Evolutionary conservation across 345 rosid genomes (phyloP), one percentile per base, ranked within the genome.

Genomic region (Bretschneidera sinensis): DNA sequence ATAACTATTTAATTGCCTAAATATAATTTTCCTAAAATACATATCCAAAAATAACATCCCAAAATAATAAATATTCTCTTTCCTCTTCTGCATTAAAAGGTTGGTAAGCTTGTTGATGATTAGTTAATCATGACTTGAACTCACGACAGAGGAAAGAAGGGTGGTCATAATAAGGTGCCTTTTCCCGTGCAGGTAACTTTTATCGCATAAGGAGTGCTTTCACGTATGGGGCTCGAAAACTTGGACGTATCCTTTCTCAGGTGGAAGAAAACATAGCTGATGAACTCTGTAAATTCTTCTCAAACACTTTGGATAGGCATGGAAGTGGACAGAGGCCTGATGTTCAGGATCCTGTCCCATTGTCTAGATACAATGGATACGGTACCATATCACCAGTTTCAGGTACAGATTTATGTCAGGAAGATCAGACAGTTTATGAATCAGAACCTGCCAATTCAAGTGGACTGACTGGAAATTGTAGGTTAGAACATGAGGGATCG

Each of bases 201-300:
- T 85, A 74, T 64, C 84, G 98, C 14, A 89, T 92, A 67, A 78
- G 86, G 76, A 84, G 88, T 74, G 98, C 98, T 51, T 92, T 92
- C 74, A 83, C 77, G 54, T 85, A 84, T 77, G 97, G 98, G 54
- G 94, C 88, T 54, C 88, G 85, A 45, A 92, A 89, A 70, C 97
- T 92, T 65, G 89, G 85, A 24, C 68, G 22, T 45, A 79, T 92
- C 55, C 71, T 89, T 58, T 81, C 76, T 59, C 79, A 74, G 65
- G 76, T 82, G 56, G 83, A 75, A 60, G 86, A 78, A 73, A 70
- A 69, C 69, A 59, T 85, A 62, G 70, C 73, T 31, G 55, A 68
- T 59, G 88, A 83, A 71, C 90, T 92, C 57, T 57, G 61, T 47
- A 88, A 83, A 63, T 87, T 89, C 66, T 89, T 92, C 69, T 73